A percentile compares a stretch with the other conserved stretches of the same genome.
Conservation (phyloP, 2,329 filamentous ascomycete species). For the Alternaria burnsii region DNA sequence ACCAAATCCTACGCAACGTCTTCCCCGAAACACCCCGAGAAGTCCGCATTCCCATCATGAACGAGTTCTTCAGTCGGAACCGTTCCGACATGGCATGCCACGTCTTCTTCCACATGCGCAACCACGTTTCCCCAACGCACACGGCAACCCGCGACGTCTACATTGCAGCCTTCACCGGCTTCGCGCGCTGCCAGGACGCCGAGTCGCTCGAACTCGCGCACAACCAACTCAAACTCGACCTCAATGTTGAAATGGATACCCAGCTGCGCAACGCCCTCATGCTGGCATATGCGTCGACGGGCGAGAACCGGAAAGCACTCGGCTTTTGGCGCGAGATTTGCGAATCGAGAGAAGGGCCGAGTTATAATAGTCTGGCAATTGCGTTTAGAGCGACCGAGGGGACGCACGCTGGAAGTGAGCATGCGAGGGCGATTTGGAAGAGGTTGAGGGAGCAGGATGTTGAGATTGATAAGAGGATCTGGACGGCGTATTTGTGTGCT, state of each 20-base stretch:
- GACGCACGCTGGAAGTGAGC: slow-evolving; percentile 55
- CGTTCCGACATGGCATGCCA: slow-evolving; percentile 85
- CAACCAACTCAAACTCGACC: slow-evolving; percentile 94
- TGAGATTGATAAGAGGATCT: slow-evolving; percentile 76
- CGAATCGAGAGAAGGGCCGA: slow-evolving; percentile 84
- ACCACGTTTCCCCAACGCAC: slow-evolving; percentile 68
- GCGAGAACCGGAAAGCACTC: slow-evolving; percentile 71
- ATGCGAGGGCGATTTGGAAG: slow-evolving; percentile 70
- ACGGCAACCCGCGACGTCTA: slow-evolving; percentile 80
- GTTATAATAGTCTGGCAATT: slow-evolving; percentile 79
- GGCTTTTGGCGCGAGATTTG: slow-evolving; percentile 86
- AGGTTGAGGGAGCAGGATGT: slow-evolving; percentile 78
- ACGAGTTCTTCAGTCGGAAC: slow-evolving; percentile 77
- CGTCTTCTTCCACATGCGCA: slow-evolving; percentile 94
- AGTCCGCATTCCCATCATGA: slow-evolving; percentile 77
- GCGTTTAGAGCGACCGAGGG: slow-evolving; percentile 82
- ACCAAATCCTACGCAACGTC: slow-evolving; percentile 65
- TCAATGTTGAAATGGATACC: slow-evolving; percentile 79
- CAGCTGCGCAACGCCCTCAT: slow-evolving; percentile 84
- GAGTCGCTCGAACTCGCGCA: slow-evolving; percentile 79
- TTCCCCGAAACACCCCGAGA: slow-evolving; percentile 71
- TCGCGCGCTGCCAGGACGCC: slow-evolving; percentile 67
- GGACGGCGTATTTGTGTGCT: slow-evolving; percentile 78
- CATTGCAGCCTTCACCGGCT: slow-evolving; percentile 76
- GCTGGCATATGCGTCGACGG: slow-evolving; percentile 80